Evolutionary conservation across 2,329 filamentous ascomycete species (phyloP), one percentile per base, ranked within the genome.

Genomic region (Fusarium succisae): DNA sequence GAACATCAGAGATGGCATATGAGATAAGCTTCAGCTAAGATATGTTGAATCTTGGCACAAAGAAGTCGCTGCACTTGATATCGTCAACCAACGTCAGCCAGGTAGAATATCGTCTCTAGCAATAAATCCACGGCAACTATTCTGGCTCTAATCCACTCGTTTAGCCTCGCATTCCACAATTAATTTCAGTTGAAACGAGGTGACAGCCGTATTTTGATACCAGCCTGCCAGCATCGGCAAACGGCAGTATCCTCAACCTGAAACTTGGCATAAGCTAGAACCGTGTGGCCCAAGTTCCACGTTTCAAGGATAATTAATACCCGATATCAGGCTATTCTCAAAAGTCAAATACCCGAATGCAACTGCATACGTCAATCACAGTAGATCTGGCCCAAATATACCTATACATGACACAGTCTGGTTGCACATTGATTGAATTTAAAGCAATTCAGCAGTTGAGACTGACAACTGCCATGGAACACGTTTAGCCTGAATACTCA

Each of bases 171-270:
- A 32, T 58, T n/a, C 62, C 62, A 66, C 32, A 67, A 11, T 39
- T 60, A 44, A 67, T 67, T 60, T 66, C 63, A 45, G 55, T 57
- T 66, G 41, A 66, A 66, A 66, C 63, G 22, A 45, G 26, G 30
- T n/a, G 14, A 24, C n/a, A 30, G 35, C 24, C 32, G 12, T 43
- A 17, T 26, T 57, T 24, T 38, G 24, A 26, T 15, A 57, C 17
- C 30, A 1, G 30, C 30, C 11, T 30, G 30, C 30, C 39, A 41
- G 26, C 45, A 10, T 57, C 63, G 61, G 61, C 28, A 57, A 37
- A 56, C 20, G 20, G 26, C 20, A 47, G n/a, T 22, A 39, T 28
- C 9, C 24, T 44, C 28, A 47, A 67, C 18, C 26, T 67, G 65
- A 67, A 67, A 67, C 53, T 51, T 53, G 63, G 14, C 30, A 65